A percentile compares a stretch with the other conserved stretches of the same genome.
phyloP scores from a whole-genome alignment of 805 yeast genomes.

The Grigorovia yakushimaensis region DNA sequence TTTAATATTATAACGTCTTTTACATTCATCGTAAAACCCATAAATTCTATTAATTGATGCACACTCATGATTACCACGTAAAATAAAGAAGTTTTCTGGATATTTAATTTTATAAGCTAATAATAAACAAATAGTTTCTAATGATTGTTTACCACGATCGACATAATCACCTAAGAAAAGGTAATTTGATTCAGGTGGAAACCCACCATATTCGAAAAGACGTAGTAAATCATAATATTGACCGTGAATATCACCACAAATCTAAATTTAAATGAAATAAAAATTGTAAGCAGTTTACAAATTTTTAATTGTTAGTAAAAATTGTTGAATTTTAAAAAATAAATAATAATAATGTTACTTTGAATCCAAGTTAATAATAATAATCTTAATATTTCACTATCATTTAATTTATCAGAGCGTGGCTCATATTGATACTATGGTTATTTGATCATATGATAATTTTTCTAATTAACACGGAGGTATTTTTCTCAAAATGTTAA shows the following conservation, averaged over 20 bases:
- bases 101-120: slow-evolving; percentile 95
- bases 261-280: slow-evolving; percentile 26
- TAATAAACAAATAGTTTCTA: slow-evolving; percentile 89
- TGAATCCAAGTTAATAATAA: no score
- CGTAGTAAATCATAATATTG: slow-evolving; percentile 94
- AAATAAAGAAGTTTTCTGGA: slow-evolving; percentile 93
- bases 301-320: slow-evolving; percentile 8
- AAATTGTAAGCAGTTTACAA: not conserved
- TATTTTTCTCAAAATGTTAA: not conserved
- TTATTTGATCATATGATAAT: not conserved
- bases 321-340: not conserved
- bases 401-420: not conserved
- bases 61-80: slow-evolving; percentile 97
- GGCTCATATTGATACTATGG: not conserved
- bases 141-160: slow-evolving; percentile 95
- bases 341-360: no score
- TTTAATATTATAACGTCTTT: slow-evolving; percentile 94
- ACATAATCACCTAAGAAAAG: slow-evolving; percentile 94
- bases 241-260: slow-evolving; percentile 97
- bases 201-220: slow-evolving; percentile 95
- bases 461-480: not conserved
- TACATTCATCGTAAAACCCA: slow-evolving; percentile 97
- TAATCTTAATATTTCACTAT: not conserved
- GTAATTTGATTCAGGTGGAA: slow-evolving; percentile 98
- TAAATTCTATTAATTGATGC: slow-evolving; percentile 96